phyloP scores from a whole-genome alignment of 345 rosid genomes.

The Populus alba region DNA sequence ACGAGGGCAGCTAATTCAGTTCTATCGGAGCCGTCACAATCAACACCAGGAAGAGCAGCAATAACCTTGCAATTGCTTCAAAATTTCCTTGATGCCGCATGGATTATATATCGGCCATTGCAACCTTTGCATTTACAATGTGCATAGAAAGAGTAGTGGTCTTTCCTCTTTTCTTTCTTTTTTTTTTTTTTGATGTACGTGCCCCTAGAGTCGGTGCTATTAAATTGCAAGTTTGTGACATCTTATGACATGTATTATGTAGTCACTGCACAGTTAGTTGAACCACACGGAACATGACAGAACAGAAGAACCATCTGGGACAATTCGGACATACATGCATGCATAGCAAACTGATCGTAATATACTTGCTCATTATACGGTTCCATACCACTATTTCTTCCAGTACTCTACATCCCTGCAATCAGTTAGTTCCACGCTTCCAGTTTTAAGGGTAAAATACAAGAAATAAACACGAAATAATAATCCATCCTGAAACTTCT shows the following conservation, averaged over 20 bases:
- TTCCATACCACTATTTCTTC: background rate
- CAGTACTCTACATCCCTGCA: background rate
- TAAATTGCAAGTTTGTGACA: too few relatives aligned
- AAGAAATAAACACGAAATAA: background rate
- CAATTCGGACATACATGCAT: background rate
- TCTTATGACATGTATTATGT: background rate
- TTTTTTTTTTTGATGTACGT: too few relatives aligned
- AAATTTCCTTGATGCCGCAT: too few relatives aligned
- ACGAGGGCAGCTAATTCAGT: constrained; percentile 61
- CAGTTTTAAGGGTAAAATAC: background rate
- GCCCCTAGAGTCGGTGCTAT: too few relatives aligned
- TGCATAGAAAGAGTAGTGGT: background rate
- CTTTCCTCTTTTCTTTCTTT: too few relatives aligned
- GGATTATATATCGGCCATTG: too few relatives aligned
- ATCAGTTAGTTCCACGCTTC: background rate
- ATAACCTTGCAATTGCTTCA: background rate
- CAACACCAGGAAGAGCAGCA: background rate
- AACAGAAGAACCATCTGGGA: background rate
- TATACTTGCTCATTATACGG: background rate
- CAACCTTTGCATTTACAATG: background rate
- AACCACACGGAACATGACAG: background rate
- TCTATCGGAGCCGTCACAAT: constrained; percentile 15
- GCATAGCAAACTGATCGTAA: background rate
- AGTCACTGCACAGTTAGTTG: background rate
- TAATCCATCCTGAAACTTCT: background rate